Percentiles rank a stretch among this genome's conserved stretches.
phyloP scores from a whole-genome alignment of 805 yeast species.

The Teunomyces kruisii region DNA sequence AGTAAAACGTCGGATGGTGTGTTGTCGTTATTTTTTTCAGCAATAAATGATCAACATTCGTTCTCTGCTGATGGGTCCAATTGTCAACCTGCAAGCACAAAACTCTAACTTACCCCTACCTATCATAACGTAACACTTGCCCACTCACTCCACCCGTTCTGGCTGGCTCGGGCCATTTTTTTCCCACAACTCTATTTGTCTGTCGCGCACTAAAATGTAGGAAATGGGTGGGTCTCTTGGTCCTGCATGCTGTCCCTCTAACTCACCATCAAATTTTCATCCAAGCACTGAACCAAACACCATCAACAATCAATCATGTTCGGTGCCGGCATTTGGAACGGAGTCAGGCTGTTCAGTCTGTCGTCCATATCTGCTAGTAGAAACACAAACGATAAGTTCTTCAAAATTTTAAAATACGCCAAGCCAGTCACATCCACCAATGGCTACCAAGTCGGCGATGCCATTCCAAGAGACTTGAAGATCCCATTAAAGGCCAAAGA shows the following conservation, averaged over 20 bases:
- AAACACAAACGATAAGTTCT: conserved; percentile 30
- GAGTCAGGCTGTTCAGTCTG: conserved; percentile 4
- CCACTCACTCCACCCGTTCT: too few species aligned
- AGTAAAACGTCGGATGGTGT: too few species aligned
- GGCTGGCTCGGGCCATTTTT: too few species aligned
- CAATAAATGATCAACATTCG: too few species aligned
- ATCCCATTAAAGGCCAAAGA: conserved; percentile 22
- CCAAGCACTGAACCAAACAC: background rate
- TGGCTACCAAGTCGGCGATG: conserved; percentile 38
- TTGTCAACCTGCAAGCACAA: too few species aligned
- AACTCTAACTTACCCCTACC: too few species aligned
- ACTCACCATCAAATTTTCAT: conserved; percentile 2
- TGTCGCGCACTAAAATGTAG: too few species aligned
- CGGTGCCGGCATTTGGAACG: conserved; percentile 6
- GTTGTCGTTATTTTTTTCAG: too few species aligned
- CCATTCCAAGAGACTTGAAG: conserved; percentile 22
- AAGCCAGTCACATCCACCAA: conserved; percentile 34
- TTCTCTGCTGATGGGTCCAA: too few species aligned
- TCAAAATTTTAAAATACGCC: conserved; percentile 39
- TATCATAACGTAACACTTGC: too few species aligned
- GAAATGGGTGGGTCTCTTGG: too few species aligned
- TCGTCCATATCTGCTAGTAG: background rate
- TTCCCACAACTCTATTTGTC: too few species aligned
- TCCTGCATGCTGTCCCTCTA: background rate
- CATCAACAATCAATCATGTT: conserved; percentile 3